Conservation (phyloP, 352 stramenopile genomes). For the Globisporangium acanthophoron region DNA sequence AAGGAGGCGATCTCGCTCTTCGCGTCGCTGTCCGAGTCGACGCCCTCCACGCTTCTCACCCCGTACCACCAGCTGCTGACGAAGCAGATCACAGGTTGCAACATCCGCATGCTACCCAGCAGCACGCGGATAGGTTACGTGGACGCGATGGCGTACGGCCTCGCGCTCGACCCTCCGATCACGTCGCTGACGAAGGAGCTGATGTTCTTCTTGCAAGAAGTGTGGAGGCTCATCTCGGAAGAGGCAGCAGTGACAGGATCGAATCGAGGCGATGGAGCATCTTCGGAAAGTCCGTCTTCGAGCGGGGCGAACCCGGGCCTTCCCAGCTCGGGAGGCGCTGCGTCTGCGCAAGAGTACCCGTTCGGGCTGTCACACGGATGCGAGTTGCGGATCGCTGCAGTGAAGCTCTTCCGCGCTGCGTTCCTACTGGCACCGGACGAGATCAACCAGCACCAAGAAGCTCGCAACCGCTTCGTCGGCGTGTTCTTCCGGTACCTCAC, state of each 20-base stretch:
- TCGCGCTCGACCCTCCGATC: slow-evolving; percentile 72
- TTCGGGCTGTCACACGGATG: slow-evolving; percentile 78
- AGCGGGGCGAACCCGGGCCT: slow-evolving; percentile 6
- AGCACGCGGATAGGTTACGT: slow-evolving; percentile 77
- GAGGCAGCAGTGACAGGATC: slow-evolving; percentile 27
- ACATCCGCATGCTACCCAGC: slow-evolving; percentile 61
- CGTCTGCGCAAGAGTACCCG: slow-evolving; percentile 80
- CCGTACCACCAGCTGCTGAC: slow-evolving; percentile 82
- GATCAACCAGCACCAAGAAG: slow-evolving; percentile 81
- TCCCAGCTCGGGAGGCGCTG: slow-evolving; percentile 19
- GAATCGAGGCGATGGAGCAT: slow-evolving; percentile 14
- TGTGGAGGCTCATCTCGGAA: slow-evolving; percentile 82
- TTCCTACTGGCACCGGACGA: slow-evolving; percentile 80
- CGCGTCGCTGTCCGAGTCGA: slow-evolving; percentile 48
- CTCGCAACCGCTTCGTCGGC: slow-evolving; percentile 80
- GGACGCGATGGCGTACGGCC: slow-evolving; percentile 77
- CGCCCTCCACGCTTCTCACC: slow-evolving; percentile 61
- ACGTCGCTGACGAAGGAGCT: slow-evolving; percentile 84
- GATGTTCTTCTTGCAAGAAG: slow-evolving; percentile 80
- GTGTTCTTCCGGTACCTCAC: slow-evolving; percentile 91
- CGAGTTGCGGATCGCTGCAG: slow-evolving; percentile 82
- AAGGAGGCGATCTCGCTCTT: slow-evolving; percentile 67
- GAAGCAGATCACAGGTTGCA: slow-evolving; percentile 82
- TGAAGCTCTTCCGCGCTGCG: slow-evolving; percentile 83
- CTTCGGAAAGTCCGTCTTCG: slow-evolving; percentile 14